Evolutionary conservation across 2,329 filamentous ascomycete genomes (phyloP).

Genomic region (Scedosporium minutisporum): DNA sequence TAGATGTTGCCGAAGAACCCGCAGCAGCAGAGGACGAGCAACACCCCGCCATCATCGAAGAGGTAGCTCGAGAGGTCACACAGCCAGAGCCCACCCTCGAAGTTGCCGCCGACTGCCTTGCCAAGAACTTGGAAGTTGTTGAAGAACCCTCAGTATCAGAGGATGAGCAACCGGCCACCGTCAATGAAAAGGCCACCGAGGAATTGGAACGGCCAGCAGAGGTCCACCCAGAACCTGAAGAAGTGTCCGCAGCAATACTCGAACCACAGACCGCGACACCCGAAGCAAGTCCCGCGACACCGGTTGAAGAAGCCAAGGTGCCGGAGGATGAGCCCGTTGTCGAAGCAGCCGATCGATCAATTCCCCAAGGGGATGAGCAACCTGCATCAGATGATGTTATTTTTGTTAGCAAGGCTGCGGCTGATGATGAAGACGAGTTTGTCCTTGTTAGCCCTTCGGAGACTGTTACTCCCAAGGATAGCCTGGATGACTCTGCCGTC

Average conservation of each 20-base stretch:
- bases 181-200: not conserved
- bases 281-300: not conserved
- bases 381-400: not conserved
- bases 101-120: not conserved
- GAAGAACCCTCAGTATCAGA: not conserved
- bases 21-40: not conserved
- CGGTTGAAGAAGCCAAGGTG: not conserved
- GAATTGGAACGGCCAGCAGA: not conserved
- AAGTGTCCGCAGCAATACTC: too few relatives aligned
- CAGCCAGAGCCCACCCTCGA: not conserved
- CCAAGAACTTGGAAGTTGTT: not conserved
- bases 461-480: not conserved
- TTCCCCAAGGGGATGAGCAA: not conserved
- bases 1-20: not conserved
- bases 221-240: not conserved
- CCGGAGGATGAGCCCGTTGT: not conserved
- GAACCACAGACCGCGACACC: not conserved
- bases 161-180: not conserved
- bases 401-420: conserved; percentile 7
- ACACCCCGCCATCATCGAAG: not conserved
- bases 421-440: conserved; percentile 6
- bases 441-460: conserved; percentile 1
- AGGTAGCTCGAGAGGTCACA: not conserved
- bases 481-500: not conserved
- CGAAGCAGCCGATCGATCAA: conserved; percentile 3